phyloP scores from a whole-genome alignment of 805 yeast genomes.

The Clavispora phyllophila region DNA sequence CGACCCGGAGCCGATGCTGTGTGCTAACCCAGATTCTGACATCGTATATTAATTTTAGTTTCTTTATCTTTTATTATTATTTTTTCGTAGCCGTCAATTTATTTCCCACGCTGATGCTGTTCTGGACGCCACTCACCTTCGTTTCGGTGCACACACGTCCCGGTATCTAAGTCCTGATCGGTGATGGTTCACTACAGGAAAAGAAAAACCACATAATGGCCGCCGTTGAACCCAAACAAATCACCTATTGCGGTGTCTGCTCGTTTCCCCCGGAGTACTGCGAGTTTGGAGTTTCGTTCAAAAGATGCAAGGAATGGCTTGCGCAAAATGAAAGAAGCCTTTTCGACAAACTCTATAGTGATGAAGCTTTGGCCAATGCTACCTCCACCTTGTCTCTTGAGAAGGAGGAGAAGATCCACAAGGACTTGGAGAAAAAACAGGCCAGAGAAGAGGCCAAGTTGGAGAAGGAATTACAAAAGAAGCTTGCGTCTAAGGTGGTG shows the following conservation, averaged over 20 bases:
- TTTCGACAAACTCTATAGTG: constrained; percentile 57
- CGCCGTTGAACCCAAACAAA: constrained; percentile 28
- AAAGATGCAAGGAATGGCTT: constrained; percentile 83
- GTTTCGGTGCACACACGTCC: not conserved
- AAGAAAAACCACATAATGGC: constrained; percentile 16
- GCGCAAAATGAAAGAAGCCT: constrained; percentile 52
- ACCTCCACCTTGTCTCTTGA: constrained; percentile 63
- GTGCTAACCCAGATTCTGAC: too few species aligned
- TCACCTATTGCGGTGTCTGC: constrained; percentile 74
- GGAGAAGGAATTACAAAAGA: constrained; percentile 76
- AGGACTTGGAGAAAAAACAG: constrained; percentile 79
- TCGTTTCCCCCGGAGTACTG: constrained; percentile 87
- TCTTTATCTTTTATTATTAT: too few species aligned
- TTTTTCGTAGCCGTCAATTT: too few species aligned
- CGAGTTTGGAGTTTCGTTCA: constrained; percentile 80
- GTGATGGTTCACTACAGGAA: not conserved
- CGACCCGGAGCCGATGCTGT: too few species aligned
- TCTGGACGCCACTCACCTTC: too few species aligned
- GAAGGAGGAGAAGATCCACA: constrained; percentile 75
- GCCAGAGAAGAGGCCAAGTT: constrained; percentile 80
- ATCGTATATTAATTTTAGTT: too few species aligned
- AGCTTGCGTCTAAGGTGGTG: constrained; percentile 71
- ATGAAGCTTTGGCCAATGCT: constrained; percentile 50
- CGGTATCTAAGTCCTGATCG: not conserved
- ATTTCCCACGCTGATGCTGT: too few species aligned